phyloP scores from a whole-genome alignment of 495 filamentous ascomycete genomes.

The Lentithecium fluviatile region DNA sequence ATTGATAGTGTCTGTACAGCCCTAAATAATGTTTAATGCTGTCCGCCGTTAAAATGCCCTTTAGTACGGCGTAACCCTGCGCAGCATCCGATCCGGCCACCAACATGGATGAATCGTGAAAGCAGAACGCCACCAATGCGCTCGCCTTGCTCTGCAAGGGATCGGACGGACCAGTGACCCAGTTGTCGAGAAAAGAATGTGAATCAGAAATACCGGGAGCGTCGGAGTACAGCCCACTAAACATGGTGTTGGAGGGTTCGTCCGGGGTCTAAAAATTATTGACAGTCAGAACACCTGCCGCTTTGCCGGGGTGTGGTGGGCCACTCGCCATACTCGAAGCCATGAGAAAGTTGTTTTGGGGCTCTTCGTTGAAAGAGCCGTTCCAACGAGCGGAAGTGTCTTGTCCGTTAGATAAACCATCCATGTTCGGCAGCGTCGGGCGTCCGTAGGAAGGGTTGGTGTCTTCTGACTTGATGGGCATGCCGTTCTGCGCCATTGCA shows the following conservation, averaged over 20 bases:
- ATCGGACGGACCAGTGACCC: constrained; percentile 39
- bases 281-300: constrained; percentile 29
- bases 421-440: constrained; percentile 29
- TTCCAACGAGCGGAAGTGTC: constrained; percentile 24
- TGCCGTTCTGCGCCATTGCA: constrained; percentile 22
- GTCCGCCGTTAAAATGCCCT: constrained; percentile 55
- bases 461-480: constrained; percentile 28
- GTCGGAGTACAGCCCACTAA: constrained; percentile 39
- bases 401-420: constrained; percentile 23
- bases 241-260: constrained; percentile 40
- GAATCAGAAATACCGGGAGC: constrained; percentile 34
- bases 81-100: constrained; percentile 13
- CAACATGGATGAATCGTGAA: constrained; percentile 44
- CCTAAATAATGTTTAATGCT: constrained; percentile 63
- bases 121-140: constrained; percentile 50
- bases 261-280: constrained; percentile 29
- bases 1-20: constrained; percentile 61
- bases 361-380: constrained; percentile 15
- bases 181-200: constrained; percentile 36
- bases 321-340: constrained; percentile 35
- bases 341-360: constrained; percentile 30
- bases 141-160: constrained; percentile 42
- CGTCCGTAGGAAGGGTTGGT: constrained; percentile 24
- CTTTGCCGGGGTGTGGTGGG: constrained; percentile 27
- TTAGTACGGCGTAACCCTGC: constrained; percentile 41